Evolutionary conservation across 1,139 yeast species (phyloP).

Genomic region (Yamadazyma atmosphaerica): DNA sequence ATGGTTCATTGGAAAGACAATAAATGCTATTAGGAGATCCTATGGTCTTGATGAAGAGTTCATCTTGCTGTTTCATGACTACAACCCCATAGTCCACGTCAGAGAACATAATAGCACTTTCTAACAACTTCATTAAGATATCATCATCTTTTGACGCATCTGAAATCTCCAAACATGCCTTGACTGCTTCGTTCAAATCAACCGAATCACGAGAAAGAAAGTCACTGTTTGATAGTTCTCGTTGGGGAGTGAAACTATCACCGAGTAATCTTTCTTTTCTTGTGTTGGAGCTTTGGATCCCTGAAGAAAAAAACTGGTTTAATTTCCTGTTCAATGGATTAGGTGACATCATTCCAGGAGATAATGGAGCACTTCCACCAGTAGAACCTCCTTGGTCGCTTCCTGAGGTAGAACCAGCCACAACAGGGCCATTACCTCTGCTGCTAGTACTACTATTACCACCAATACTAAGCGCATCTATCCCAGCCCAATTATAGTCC

Average conservation of each 20-base stretch:
- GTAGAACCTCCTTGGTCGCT: neutral
- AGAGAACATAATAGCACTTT: slow-evolving; percentile 41
- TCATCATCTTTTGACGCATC: slow-evolving; percentile 44
- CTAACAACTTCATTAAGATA: slow-evolving; percentile 40
- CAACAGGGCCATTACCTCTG: neutral
- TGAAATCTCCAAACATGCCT: slow-evolving; percentile 50
- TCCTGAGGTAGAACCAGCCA: neutral
- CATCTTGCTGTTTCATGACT: slow-evolving; percentile 36
- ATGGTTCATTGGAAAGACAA: slow-evolving; percentile 37
- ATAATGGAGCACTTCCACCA: neutral
- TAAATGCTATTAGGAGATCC: slow-evolving; percentile 42
- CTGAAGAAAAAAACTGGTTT: slow-evolving; percentile 8
- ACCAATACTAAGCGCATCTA: slow-evolving; percentile 14
- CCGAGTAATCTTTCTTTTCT: slow-evolving; percentile 3
- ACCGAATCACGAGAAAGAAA: neutral
- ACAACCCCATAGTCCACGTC: slow-evolving; percentile 50
- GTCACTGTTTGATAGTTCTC: neutral
- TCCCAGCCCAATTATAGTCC: slow-evolving; percentile 35
- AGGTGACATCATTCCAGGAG: slow-evolving; percentile 6
- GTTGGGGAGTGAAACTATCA: slow-evolving; percentile 3
- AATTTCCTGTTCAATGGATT: slow-evolving; percentile 12
- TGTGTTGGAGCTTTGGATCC: neutral
- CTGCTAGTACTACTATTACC: neutral
- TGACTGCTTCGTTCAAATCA: slow-evolving; percentile 32
- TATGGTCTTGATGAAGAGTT: slow-evolving; percentile 43